These are phyloP conservation scores for Heracleum sosnowskyi DNA, from an alignment of 129 eudicot species.

Conservation along the genomic window DNA sequence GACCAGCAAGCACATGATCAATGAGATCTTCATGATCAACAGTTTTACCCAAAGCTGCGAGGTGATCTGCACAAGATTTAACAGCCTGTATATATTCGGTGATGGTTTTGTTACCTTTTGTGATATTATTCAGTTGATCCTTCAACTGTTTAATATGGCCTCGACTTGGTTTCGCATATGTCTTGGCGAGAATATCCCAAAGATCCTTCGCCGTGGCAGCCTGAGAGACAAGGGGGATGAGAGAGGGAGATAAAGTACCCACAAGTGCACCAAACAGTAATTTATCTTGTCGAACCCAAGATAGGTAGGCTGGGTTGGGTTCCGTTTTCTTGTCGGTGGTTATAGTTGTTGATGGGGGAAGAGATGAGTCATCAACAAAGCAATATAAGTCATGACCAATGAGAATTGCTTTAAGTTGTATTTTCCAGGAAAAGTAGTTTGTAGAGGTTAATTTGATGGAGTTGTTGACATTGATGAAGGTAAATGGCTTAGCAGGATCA, in stretches of 20 bases:
- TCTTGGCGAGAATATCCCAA: conserved; percentile 6
- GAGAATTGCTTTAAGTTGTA: neutral
- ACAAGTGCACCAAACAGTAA: conserved; percentile 10
- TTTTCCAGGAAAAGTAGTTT: neutral
- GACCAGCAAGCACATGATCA: neutral
- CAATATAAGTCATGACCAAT: neutral
- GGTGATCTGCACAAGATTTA: neutral
- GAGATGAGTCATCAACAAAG: neutral
- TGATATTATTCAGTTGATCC: neutral
- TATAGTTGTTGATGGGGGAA: neutral
- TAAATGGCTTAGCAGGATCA: neutral
- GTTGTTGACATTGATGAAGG: neutral
- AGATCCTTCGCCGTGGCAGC: neutral
- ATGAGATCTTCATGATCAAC: neutral
- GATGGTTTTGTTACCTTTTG: neutral
- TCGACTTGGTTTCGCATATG: neutral
- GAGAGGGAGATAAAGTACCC: neutral
- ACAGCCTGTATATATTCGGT: neutral
- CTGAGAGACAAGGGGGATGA: conserved; percentile 4
- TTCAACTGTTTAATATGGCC: neutral
- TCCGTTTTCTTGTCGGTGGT: neutral
- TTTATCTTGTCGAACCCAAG: conserved; percentile 13
- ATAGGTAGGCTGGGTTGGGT: neutral
- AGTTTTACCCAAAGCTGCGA: neutral
- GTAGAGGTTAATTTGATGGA: neutral